Evolutionary conservation across 2,329 filamentous ascomycete genomes (phyloP), one percentile per base, ranked within the genome.

Genomic region (Ophiostoma triangulosporum): DNA sequence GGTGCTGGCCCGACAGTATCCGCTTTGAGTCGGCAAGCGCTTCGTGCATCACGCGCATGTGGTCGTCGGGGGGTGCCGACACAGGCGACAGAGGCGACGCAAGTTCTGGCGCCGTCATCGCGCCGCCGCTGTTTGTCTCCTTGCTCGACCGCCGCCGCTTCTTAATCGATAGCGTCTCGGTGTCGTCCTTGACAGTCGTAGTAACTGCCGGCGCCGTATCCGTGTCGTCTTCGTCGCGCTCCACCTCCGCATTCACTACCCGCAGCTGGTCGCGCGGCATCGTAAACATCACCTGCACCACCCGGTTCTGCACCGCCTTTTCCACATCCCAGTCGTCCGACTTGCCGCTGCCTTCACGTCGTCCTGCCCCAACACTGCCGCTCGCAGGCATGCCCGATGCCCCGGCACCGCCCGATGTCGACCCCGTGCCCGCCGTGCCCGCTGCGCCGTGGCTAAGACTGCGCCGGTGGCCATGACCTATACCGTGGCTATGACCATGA

Each of bases 201-300:
- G 6, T 11, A n/a, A 54, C 43, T 15, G 20, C 24, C 26, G 36
- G 3, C 14, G 46, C 14, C 29, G 43, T 26, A 36, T 61, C 56
- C 7, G 33, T 52, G 22, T 61, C 59, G 12, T 60, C 59, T 26
- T 58, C 57, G 15, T 60, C 59, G 17, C 48, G 65, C 58, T 73
- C 71, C 32, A 73, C 64, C 57, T 84, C 84, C 50, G 79, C 83
- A 65, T 97, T 97, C 20, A 96, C 91, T n/a, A 97, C 89, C 26
- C 91, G 73, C 58, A 97, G 69, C 60, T 81, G 80, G 66, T 91
- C 85, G 65, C 84, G 88, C 2, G 93, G 91, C 56, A 96, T 88
- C 0, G 91, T 96, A 67, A 95, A 97, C 79, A 95, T 93, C 63
- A 88, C 78, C 66, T 90, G 86, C 57, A 90, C 85, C 8, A 86